A percentile compares a stretch with the other conserved stretches of the same genome.
phyloP scores from a whole-genome alignment of 140 eudicot genomes.

The Ambrosia hybrid region DNA sequence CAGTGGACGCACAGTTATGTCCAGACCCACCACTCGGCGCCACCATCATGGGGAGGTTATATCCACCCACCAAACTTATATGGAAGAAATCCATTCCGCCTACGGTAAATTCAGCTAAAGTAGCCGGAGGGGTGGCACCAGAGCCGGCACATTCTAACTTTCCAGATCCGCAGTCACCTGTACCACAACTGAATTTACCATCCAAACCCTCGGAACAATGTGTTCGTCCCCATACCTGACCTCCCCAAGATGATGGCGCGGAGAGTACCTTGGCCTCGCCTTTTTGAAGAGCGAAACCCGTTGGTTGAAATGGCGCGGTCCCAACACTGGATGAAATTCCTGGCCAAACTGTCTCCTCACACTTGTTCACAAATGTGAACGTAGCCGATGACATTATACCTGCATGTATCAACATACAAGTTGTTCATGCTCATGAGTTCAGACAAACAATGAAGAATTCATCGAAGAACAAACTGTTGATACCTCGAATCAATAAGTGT shows the following conservation, averaged over 20 bases:
- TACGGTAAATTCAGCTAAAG: constrained; percentile 53
- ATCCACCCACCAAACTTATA: constrained; percentile 60
- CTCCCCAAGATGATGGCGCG: constrained; percentile 49
- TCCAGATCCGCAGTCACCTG: constrained; percentile 53
- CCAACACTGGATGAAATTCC: constrained; percentile 64
- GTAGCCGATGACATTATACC: constrained; percentile 44
- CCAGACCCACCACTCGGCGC: constrained; percentile 49
- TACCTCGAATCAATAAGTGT: constrained; percentile 22
- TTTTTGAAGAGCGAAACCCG: constrained; percentile 48
- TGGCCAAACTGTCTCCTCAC: constrained; percentile 67
- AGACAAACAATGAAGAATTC: too few relatives aligned
- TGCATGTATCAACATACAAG: not conserved
- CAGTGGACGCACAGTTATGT: constrained; percentile 25
- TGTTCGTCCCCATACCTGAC: constrained; percentile 56
- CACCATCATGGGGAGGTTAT: constrained; percentile 54
- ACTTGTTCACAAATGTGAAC: constrained; percentile 54
- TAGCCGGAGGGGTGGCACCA: constrained; percentile 45
- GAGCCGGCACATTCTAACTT: constrained; percentile 44
- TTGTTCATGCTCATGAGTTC: too few relatives aligned
- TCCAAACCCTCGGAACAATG: constrained; percentile 44
- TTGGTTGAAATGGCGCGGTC: constrained; percentile 33
- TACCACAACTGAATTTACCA: constrained; percentile 33
- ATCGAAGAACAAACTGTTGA: not conserved
- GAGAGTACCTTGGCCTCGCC: constrained; percentile 41
- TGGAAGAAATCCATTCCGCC: constrained; percentile 49